Evolutionary conservation across 225 moss, liverwort and hornwort genomes (phyloP), one percentile per base, ranked within the genome.

Genomic region (Sphagnum tenellum): DNA sequence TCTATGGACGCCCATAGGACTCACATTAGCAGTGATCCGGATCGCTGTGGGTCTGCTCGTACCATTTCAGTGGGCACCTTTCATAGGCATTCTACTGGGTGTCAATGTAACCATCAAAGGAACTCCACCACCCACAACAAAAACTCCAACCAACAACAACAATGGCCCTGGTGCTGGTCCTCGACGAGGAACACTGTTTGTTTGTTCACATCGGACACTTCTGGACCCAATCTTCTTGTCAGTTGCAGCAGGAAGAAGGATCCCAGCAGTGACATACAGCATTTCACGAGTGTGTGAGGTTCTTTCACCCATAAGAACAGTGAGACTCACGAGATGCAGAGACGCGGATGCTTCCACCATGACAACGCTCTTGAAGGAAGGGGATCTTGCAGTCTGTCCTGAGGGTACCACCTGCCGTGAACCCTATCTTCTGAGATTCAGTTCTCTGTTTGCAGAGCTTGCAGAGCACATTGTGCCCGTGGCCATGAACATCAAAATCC

Each of bases 391-490:
- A 0, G 84, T 95, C 0, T 95, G 94, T 46, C 91, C 94, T 0
- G 94, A 95, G 64, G 94, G 94, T 29, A 95, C 94, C 0, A 95
- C 94, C 0, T 95, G 94, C 76, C 73, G 94, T 51, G 94, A 95
- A 62, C 89, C 94, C 0, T 95, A 91, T 59, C 76, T 95, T 62
- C 83, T 95, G 0, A 77, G 94, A 8, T 95, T 95, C 74, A 89
- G 89, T 4, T 82, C 94, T 0, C 80, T 95, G 0, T 95, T 95
- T 51, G 91, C 94, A 0, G 94, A 95, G 74, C 88, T 95, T 5
- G 86, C 86, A 3, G 76, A 95, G 67, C 77, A 86, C 48, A 91
- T 95, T 11, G 66, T 95, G 5, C 94, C 94, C 0, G 92, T 95
- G 5, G 89, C 94, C 0, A 77, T 91, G 71, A 75, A 72, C 56